Evolutionary conservation across 768 basidiomycete genomes (phyloP).

Genomic region (Collybia mongolica): DNA sequence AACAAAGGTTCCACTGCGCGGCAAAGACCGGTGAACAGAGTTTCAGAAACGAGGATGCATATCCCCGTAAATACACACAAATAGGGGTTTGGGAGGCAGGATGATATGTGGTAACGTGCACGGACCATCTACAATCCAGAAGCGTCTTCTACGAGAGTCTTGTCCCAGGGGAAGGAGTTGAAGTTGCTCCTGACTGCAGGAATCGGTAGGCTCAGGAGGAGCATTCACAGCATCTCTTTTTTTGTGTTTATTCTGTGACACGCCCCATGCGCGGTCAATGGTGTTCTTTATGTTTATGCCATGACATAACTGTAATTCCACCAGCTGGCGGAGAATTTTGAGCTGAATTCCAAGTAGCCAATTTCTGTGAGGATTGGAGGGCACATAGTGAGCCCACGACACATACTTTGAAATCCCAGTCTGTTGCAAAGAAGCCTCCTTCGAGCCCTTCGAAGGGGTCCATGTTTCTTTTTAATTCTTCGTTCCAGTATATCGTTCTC

Average conservation of each 20-base stretch:
- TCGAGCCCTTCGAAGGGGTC: slow-evolving; percentile 69
- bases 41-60: slow-evolving; percentile 41
- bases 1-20: slow-evolving; percentile 24
- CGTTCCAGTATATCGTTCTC: slow-evolving; percentile 81
- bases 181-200: slow-evolving; percentile 64
- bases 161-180: slow-evolving; percentile 74
- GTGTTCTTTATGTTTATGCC: slow-evolving; percentile 63
- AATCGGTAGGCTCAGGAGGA: slow-evolving; percentile 57
- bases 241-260: slow-evolving; percentile 82
- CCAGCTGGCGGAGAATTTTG: slow-evolving; percentile 78
- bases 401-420: slow-evolving; percentile 82
- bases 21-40: slow-evolving; percentile 36
- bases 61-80: slow-evolving; percentile 72
- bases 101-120: slow-evolving; percentile 38
- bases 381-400: slow-evolving; percentile 4
- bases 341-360: slow-evolving; percentile 46
- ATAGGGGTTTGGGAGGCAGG: slow-evolving; percentile 39
- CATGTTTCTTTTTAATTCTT: slow-evolving; percentile 60
- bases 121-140: slow-evolving; percentile 89
- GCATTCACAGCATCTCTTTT: slow-evolving; percentile 63
- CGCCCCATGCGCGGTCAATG: slow-evolving; percentile 87
- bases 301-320: slow-evolving; percentile 80
- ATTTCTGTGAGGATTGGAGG: slow-evolving; percentile 13
- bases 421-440: slow-evolving; percentile 76
- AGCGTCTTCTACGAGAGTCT: slow-evolving; percentile 73